phyloP scores from a whole-genome alignment of 768 basidiomycete species.

The Kwoniella botswanensis region DNA sequence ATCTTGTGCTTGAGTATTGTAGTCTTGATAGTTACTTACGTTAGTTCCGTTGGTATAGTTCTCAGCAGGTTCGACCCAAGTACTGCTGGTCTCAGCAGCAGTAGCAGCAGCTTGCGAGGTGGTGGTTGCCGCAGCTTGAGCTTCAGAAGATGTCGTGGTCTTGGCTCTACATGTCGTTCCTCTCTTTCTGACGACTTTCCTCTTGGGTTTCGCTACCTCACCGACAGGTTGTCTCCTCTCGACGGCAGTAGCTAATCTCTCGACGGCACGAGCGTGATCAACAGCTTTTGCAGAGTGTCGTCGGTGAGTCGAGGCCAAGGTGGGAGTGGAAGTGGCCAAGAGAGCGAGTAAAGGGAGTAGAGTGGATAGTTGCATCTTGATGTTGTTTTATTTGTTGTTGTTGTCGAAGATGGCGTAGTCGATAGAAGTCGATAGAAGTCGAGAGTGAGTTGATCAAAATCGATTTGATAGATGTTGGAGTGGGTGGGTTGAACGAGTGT shows the following conservation, averaged over 20 bases:
- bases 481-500: conserved; percentile 18
- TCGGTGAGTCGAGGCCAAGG: conserved; percentile 25
- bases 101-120: conserved; percentile 14
- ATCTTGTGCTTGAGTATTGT: neutral
- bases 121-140: conserved; percentile 7
- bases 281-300: conserved; percentile 24
- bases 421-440: no score
- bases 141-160: conserved; percentile 5
- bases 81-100: conserved; percentile 18
- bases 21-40: conserved; percentile 4
- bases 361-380: conserved; percentile 40
- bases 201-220: conserved; percentile 11
- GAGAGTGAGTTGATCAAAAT: conserved; percentile 7
- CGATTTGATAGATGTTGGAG: conserved; percentile 3
- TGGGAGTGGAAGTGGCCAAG: conserved; percentile 24
- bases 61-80: conserved; percentile 17
- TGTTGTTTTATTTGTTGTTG: conserved; percentile 1
- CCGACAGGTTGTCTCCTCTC: conserved; percentile 13
- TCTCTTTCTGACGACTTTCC: conserved; percentile 9
- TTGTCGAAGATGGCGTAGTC: no score
- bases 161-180: conserved; percentile 14
- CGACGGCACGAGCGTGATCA: conserved; percentile 27
- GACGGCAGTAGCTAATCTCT: conserved; percentile 15
- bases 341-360: conserved; percentile 38
- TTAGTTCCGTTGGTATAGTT: neutral